phyloP scores from a whole-genome alignment of 2,329 filamentous ascomycete species.

The Ophiostoma sp. region DNA sequence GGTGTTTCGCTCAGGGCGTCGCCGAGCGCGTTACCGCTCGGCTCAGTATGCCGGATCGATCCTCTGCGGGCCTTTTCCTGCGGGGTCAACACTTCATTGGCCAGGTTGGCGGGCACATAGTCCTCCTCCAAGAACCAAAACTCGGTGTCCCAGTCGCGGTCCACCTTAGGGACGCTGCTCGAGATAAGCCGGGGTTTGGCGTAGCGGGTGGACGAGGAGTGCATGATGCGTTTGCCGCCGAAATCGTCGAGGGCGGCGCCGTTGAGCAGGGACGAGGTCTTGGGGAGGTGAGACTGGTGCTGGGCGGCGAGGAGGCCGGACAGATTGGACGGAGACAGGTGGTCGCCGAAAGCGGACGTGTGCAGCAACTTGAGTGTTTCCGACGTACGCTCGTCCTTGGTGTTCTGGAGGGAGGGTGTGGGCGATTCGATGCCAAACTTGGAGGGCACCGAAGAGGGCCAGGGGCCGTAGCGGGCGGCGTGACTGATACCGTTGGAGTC shows the following conservation, averaged over 20 bases:
- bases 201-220: conserved; percentile 60
- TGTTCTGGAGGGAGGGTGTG: conserved; percentile 68
- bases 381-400: conserved; percentile 60
- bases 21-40: conserved; percentile 38
- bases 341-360: conserved; percentile 68
- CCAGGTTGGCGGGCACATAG: conserved; percentile 72
- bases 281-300: neutral
- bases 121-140: conserved; percentile 84
- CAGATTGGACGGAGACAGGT: conserved; percentile 46
- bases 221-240: conserved; percentile 68
- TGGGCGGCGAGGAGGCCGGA: neutral
- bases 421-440: conserved; percentile 89
- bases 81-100: conserved; percentile 63
- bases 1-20: conserved; percentile 40
- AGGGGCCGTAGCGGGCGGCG: conserved; percentile 83
- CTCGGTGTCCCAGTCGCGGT: conserved; percentile 63
- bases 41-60: conserved; percentile 49
- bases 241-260: conserved; percentile 52
- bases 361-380: conserved; percentile 65
- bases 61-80: conserved; percentile 66
- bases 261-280: conserved; percentile 37
- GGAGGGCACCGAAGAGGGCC: conserved; percentile 88
- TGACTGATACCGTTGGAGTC: conserved; percentile 95
- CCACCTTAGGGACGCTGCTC: conserved; percentile 62
- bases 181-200: conserved; percentile 67